Evolutionary conservation across 2,329 filamentous ascomycete genomes (phyloP).

Genomic region (Cercospora brassicicola): DNA sequence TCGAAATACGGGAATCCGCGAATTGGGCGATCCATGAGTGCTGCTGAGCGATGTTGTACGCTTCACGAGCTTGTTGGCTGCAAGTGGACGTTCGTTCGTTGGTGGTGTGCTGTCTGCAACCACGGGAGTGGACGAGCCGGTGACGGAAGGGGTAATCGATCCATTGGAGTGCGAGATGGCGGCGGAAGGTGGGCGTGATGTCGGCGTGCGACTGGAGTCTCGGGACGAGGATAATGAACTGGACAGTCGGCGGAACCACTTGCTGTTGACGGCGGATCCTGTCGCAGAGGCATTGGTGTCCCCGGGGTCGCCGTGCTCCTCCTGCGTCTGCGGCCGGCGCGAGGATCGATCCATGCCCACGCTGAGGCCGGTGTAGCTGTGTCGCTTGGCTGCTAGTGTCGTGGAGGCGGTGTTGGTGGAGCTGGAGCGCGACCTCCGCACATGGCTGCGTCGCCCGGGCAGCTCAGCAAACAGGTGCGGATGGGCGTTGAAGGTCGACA

Average conservation of each 20-base stretch:
- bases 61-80: constrained; percentile 77
- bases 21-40: constrained; percentile 50
- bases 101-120: constrained; percentile 44
- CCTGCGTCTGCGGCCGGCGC: constrained; percentile 8
- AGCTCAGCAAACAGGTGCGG: constrained; percentile 7
- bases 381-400: neutral
- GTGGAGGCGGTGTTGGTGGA: constrained; percentile 10
- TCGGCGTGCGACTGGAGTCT: constrained; percentile 53
- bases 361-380: constrained; percentile 17
- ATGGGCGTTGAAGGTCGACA: constrained; percentile 6
- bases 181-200: constrained; percentile 64
- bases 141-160: constrained; percentile 48
- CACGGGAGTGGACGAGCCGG: constrained; percentile 64
- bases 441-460: constrained; percentile 8
- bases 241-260: constrained; percentile 71
- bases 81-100: constrained; percentile 39
- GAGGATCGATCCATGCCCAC: constrained; percentile 24
- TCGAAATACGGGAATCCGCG: constrained; percentile 66
- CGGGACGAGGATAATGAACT: constrained; percentile 38
- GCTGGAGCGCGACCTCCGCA: constrained; percentile 8
- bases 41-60: constrained; percentile 61
- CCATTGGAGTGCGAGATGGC: constrained; percentile 61
- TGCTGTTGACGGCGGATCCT: constrained; percentile 22
- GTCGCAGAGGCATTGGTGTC: constrained; percentile 12
- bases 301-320: constrained; percentile 12